phyloP scores from a whole-genome alignment of 306 rosid species.

The Lotus japonicus region DNA sequence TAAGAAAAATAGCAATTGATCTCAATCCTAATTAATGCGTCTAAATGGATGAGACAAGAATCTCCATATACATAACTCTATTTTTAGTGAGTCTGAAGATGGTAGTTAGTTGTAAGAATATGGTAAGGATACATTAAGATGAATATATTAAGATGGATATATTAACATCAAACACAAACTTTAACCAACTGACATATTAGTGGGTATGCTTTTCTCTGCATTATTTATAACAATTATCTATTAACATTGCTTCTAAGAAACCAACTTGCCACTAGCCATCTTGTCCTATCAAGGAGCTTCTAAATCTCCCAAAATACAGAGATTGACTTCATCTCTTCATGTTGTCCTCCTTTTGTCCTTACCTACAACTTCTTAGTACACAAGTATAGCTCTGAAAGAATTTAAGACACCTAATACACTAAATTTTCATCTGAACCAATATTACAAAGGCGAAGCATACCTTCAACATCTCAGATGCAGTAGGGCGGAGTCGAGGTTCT shows the following conservation, averaged over 20 bases:
- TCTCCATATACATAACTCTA: background rate
- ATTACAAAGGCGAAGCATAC: constrained; percentile 39
- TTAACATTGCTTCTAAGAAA: background rate
- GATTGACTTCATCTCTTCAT: background rate
- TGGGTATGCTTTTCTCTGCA: background rate
- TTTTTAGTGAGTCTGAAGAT: background rate
- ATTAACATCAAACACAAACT: background rate
- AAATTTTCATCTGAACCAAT: background rate
- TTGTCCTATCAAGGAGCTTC: background rate
- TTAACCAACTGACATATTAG: background rate
- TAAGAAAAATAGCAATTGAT: too few species aligned
- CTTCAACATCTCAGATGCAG: constrained; percentile 96
- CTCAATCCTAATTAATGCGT: too few species aligned
- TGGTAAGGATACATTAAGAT: background rate
- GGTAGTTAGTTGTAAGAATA: background rate
- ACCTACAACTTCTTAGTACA: background rate
- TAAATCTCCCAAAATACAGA: background rate
- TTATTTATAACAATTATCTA: background rate
- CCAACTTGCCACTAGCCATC: background rate
- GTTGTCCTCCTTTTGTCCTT: background rate
- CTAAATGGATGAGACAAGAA: too few species aligned
- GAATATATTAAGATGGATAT: background rate
- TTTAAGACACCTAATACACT: background rate
- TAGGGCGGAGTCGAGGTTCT: constrained; percentile 92
- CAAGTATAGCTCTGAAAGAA: background rate